Base-by-base conservation (phyloP, 495 filamentous ascomycete species). In the Glonium stellatum region DNA sequence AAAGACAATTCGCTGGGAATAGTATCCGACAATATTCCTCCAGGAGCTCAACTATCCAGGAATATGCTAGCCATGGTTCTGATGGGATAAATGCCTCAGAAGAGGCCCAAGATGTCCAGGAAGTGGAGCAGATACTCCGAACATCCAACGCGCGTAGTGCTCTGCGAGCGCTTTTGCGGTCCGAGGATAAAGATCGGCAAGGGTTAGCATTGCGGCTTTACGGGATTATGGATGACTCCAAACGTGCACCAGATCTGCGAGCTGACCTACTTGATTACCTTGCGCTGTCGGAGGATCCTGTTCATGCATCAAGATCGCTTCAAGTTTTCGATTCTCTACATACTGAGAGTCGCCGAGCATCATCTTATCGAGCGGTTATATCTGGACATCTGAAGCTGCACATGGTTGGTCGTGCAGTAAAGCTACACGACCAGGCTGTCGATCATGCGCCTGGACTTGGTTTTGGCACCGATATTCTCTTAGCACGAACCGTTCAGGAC, bases 251-350 rank as follows among this genome's bases (percentile, higher is more conserved):
- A 15, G 21, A 19, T 4, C 10, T 61, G 22, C 48, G 47, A 52
- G 48, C 47, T 23, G 64, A 70, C 34, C 49, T 74, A 13, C 61
- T 74, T 22, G 55, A 64, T 4, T 74, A 71, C 61, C 65, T 74
- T 3, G 66, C 57, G 19, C 44, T 46, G 21, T 21, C 49, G 22
- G 15, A 42, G 44, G 51, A 44, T 18, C 8, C 36, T 11, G 25
- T 42, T 5, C 42, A 64, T 13, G 48, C 64, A 15, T 60, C 22
- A 22, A 64, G 64, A 12, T 19, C 63, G 36, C 36, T 67, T 12
- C 48, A 50, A 5, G 48, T 70, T 19, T 70, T 70, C 44, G 31
- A 62, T 6, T 46, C 54, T 6, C 31, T 67, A 15, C 35, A 55
- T 5, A 22, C 44, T 4, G 27, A 58, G 18, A 6, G 58, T 34